A percentile compares a stretch with the other conserved stretches of the same genome.
Evolutionary conservation across 371 early-diverging fungal species (phyloP).

Genomic region (Mortierella sp.): DNA sequence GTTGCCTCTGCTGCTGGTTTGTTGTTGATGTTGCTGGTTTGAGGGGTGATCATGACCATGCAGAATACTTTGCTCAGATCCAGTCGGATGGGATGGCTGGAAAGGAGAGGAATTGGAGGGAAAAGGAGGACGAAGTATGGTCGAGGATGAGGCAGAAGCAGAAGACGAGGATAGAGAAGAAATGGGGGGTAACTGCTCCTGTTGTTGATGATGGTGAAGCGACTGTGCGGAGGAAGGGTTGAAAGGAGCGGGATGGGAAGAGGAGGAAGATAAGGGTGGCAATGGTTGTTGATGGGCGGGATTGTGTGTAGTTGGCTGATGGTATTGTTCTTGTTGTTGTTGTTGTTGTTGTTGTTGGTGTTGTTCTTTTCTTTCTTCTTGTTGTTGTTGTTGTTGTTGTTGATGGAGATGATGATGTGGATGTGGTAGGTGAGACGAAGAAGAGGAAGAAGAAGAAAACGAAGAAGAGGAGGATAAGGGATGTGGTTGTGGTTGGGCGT

Average conservation of each 20-base stretch:
- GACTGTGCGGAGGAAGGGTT: slow-evolving; percentile 5
- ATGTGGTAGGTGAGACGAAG: slow-evolving; percentile 2
- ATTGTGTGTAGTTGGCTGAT: slow-evolving; percentile 17
- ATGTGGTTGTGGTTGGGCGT: slow-evolving; percentile 16
- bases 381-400: slow-evolving; percentile 19
- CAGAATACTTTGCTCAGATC: slow-evolving; percentile 1
- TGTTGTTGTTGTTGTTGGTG: slow-evolving; percentile 28
- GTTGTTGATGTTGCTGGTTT: not conserved
- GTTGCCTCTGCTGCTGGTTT: not conserved
- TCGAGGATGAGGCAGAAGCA: not conserved
- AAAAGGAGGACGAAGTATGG: not conserved
- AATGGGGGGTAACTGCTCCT: not conserved
- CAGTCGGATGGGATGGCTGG: slow-evolving; percentile 1
- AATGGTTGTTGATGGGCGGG: slow-evolving; percentile 5
- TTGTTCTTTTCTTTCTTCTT: slow-evolving; percentile 4
- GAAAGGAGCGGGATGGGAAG: not conserved
- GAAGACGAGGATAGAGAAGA: not conserved
- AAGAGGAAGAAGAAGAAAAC: not conserved
- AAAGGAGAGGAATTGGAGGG: not conserved
- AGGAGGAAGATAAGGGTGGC: slow-evolving; percentile 17
- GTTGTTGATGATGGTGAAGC: not conserved
- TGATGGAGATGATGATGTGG: slow-evolving; percentile 13
- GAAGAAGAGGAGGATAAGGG: not conserved
- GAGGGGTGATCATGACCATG: slow-evolving; percentile 5
- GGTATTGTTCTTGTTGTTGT: slow-evolving; percentile 8